A percentile compares a stretch with the other conserved stretches of the same genome.
Evolutionary conservation across 345 rosid genomes (phyloP).

Genomic region (Salix suchowensis): DNA sequence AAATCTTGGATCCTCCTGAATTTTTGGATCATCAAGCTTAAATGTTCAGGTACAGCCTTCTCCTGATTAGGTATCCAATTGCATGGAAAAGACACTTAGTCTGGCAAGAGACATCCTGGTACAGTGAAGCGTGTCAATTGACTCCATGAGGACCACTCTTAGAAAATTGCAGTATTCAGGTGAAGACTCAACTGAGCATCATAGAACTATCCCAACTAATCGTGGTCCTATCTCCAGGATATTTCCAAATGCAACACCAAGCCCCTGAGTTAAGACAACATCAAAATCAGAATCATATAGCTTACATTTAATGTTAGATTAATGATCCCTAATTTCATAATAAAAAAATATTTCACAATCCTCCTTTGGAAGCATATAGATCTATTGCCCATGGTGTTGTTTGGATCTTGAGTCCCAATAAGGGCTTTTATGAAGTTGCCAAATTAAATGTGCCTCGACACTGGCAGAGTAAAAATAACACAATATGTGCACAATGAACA

Average conservation of each 20-base stretch:
- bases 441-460: background rate
- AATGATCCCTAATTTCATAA: background rate
- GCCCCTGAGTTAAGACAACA: background rate
- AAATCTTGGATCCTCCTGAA: background rate
- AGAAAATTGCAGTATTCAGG: background rate
- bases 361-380: background rate
- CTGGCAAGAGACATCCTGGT: background rate
- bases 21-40: background rate
- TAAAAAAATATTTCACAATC: background rate
- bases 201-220: background rate
- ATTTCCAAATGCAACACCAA: background rate
- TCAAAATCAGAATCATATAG: background rate
- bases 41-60: background rate
- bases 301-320: background rate
- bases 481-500: background rate
- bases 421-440: background rate
- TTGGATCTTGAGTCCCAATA: background rate
- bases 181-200: background rate
- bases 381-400: background rate
- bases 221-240: background rate
- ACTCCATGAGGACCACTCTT: background rate
- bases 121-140: background rate
- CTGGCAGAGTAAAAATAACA: background rate
- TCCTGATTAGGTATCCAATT: background rate
- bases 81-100: background rate